Base-by-base conservation (phyloP, 2,329 filamentous ascomycete genomes). In the Biscogniauxia marginata region DNA sequence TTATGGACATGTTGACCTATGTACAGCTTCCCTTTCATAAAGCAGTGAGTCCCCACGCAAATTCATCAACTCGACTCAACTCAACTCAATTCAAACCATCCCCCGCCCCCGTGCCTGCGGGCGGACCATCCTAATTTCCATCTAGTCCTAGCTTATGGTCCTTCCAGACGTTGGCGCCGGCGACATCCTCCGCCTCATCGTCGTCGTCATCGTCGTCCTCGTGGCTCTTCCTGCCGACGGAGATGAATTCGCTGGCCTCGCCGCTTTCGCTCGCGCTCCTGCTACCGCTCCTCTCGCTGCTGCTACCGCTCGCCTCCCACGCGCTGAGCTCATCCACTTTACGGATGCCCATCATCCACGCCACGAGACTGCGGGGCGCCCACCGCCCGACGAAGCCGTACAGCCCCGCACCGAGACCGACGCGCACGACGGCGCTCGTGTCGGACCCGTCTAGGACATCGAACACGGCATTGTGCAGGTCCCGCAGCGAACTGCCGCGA, bases 281-380 rank as follows among this genome's bases (percentile, higher is more conserved):
- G 47, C 57, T 76, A 59, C 57, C 69, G 3, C 54, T 58, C 45
- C 70, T 69, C 16, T 74, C 74, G 50, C 72, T 75, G 19, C 71
- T 72, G 11, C 70, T 73, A 7, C 61, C 57, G 46, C 73, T 73
- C 62, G 75, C 74, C 67, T 83, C 81, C 81, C 81, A 84, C 2
- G 77, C 71, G 49, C 78, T 79, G 48, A 85, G 73, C 70, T 84
- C 78, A 53, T 84, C 79, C 16, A 87, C 84, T 55, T 77, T 77
- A 58, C 86, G 79, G 56, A 93, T 83, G 9, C 92, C 92, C 84
- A 98, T 88, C 89, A 98, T 96, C 89, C 91, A 95, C 1, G 86
- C 87, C n/a, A 98, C 88, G 16, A 97, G 71, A 2, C 86, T 82
- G 19, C 84, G 80, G 1, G 95, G 93, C 21, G 89, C 81, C 84